Evolutionary conservation across 345 rosid genomes (phyloP), one percentile per base, ranked within the genome.

Genomic region (Conringia planisiliqua): DNA sequence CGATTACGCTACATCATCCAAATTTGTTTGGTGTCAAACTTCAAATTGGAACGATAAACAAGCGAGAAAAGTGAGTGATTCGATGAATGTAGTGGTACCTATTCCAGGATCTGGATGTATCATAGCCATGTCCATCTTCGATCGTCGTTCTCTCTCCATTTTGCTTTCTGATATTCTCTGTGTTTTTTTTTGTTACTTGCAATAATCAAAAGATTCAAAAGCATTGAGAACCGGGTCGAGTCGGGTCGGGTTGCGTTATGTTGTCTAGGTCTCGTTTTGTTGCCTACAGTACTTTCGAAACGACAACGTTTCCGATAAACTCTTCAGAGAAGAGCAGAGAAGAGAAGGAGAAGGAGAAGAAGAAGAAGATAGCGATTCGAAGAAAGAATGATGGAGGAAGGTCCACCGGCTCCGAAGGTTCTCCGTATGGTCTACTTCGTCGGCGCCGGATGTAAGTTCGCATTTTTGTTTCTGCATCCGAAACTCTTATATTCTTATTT

Each of bases 391-490:
- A 86, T 84, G 71, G 95, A 89, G 62, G 78, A 75, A 22, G 90
- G 90, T 20, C 86, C 89, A 36, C 78, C 92, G n/a, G 89, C 86
- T 18, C 86, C 92, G 10, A 90, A 86, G 78, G 79, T 83, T 29
- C 71, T 84, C 42, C 89, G 96, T 7, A 72, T 88, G 46, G 27
- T 86, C 63, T 83, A 70, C 68, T 88, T 88, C 81, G 90, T 84
- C 79, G 88, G 96, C 79, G 91, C 96, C 59, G 96, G 90, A 64
- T 82, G 96, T 88, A 76, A 83, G 89, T 79, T 27, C 40, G 18
- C 13, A 10, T 47, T 1, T 17, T 6, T 8, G 10, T 57, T 5
- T 42, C 20, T 56, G 6, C n/a, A 17, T 52, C 20, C 32, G 6
- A 18, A 66, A 26, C 17, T 2, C 20, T 7, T 11, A 17, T 11